Percentiles rank a stretch among this genome's conserved stretches.
Conservation (phyloP, 1,284 basidiomycete species). For the Microbotryum scabiosae region DNA sequence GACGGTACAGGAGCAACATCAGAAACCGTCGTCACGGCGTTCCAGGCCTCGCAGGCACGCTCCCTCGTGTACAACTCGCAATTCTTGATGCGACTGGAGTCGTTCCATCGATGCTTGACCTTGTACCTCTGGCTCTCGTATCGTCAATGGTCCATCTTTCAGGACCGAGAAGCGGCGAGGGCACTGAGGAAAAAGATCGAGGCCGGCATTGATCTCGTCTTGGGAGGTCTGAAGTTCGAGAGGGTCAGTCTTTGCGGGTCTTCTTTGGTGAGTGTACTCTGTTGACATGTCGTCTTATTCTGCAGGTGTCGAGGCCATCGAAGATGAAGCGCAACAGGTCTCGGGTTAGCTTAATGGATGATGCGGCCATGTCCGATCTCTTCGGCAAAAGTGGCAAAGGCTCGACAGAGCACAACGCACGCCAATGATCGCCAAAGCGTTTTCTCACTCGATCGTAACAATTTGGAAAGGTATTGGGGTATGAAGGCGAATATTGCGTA, state of each 20-base stretch:
- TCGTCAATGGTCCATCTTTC: conserved; percentile 66
- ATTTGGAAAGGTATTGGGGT: too few relatives aligned
- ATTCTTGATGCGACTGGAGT: conserved; percentile 53
- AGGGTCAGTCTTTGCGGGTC: conserved; percentile 2
- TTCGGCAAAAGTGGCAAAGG: too few relatives aligned
- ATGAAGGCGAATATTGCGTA: too few relatives aligned
- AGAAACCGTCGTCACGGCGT: not conserved
- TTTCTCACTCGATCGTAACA: too few relatives aligned
- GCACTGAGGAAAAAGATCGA: conserved; percentile 23
- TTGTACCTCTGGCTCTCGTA: conserved; percentile 81
- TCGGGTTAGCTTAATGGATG: too few relatives aligned
- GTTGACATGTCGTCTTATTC: not conserved
- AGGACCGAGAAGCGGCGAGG: conserved; percentile 49
- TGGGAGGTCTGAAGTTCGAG: conserved; percentile 38
- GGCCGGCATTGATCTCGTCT: conserved; percentile 33
- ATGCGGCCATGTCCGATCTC: too few relatives aligned
- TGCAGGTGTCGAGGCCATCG: too few relatives aligned
- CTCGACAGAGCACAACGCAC: too few relatives aligned
- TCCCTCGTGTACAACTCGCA: conserved; percentile 4
- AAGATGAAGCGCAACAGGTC: too few relatives aligned
- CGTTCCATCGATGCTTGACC: conserved; percentile 69
- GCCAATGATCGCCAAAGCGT: too few relatives aligned
- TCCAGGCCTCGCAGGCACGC: not conserved
- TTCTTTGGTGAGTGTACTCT: not conserved
- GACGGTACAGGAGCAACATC: not conserved